Conservation (phyloP, 441 rosid species). For the Pelargonium myrrhifolium region DNA sequence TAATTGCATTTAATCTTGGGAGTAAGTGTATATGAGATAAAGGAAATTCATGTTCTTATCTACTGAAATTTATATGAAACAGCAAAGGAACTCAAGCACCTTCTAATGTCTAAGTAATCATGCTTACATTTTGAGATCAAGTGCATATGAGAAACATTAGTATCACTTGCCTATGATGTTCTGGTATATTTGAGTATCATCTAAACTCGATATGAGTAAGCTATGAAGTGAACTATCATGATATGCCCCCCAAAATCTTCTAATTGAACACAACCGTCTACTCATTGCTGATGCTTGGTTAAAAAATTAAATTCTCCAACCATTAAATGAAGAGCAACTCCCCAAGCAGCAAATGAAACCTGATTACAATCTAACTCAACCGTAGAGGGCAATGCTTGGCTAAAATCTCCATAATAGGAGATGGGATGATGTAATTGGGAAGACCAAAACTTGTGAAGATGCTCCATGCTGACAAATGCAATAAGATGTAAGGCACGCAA, state of each 20-base stretch:
- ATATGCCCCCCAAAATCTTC: not conserved
- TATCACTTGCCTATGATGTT: not conserved
- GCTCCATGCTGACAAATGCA: not conserved
- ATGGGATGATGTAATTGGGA: not conserved
- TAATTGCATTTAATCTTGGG: not conserved
- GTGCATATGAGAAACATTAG: no score
- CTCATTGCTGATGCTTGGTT: not conserved
- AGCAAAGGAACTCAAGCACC: not conserved
- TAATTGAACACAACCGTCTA: not conserved
- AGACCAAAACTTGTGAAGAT: not conserved
- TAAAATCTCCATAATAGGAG: not conserved
- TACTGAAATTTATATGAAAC: not conserved
- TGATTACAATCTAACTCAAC: no score
- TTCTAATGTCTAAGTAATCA: not conserved
- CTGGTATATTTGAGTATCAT: not conserved
- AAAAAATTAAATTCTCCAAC: not conserved
- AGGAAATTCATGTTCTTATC: not conserved
- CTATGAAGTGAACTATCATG: not conserved
- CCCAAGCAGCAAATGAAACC: not conserved
- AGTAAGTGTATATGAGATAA: not conserved
- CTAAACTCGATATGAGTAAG: not conserved
- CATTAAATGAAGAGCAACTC: not conserved
- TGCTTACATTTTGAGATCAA: no score
- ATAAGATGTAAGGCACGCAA: not conserved
- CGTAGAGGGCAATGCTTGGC: no score